These are phyloP conservation scores for Aspergillus vadensis DNA, from an alignment of 2,329 filamentous ascomycete species.

Conservation along the genomic window DNA sequence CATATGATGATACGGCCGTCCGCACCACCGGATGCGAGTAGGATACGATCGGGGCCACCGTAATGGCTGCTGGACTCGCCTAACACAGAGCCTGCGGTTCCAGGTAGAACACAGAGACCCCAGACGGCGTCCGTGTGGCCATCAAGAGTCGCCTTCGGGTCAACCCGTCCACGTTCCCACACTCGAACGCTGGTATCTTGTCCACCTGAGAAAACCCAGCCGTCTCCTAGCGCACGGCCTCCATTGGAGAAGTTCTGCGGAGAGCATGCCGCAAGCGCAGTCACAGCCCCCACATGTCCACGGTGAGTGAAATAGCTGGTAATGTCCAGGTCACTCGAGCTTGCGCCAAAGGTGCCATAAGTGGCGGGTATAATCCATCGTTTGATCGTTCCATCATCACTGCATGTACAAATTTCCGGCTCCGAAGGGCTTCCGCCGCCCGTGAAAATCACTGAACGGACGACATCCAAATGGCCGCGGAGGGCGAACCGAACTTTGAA, in stretches of 20 bases:
- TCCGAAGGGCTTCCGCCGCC: constrained; percentile 93
- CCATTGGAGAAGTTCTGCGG: constrained; percentile 87
- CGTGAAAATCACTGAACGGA: constrained; percentile 93
- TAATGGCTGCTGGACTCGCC: constrained; percentile 70
- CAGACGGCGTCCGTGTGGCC: constrained; percentile 96
- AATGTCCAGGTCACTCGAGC: constrained; percentile 79
- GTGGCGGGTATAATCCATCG: constrained; percentile 90
- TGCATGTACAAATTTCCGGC: constrained; percentile 93
- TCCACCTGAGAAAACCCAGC: constrained; percentile 97
- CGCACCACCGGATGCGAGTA: constrained; percentile 87
- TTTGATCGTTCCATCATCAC: constrained; percentile 94
- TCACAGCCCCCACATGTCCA: constrained; percentile 87
- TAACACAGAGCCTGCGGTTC: constrained; percentile 77
- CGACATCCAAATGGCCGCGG: constrained; percentile 88
- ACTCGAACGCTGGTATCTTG: constrained; percentile 91
- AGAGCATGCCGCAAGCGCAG: constrained; percentile 83
- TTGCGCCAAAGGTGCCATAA: constrained; percentile 64
- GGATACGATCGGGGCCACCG: constrained; percentile 79
- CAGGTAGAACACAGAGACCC: constrained; percentile 89
- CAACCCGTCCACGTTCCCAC: constrained; percentile 92
- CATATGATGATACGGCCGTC: constrained; percentile 92
- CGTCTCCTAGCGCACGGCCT: constrained; percentile 83
- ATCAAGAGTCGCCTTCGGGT: constrained; percentile 91
- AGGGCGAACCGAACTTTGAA: constrained; percentile 95
- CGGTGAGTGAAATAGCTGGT: constrained; percentile 93